These are phyloP conservation scores for Kokia cookei DNA, from an alignment of 441 rosid species.

Conservation along the genomic window DNA sequence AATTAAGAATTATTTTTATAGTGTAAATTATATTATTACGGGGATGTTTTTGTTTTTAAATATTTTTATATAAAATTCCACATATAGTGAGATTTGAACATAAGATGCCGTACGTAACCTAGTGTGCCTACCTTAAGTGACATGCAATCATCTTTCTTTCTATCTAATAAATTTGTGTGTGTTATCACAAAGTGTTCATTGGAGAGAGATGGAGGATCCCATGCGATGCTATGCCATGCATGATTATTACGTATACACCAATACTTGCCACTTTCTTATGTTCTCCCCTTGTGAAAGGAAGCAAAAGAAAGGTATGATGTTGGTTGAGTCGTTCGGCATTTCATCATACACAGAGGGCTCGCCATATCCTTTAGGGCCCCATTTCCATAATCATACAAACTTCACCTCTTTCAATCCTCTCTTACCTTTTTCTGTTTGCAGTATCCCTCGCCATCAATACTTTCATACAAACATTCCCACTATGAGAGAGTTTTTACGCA, in stretches of 20 bases:
- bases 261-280: conserved; percentile 19
- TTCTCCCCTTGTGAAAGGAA: not conserved
- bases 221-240: conserved; percentile 31
- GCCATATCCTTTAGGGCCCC: conserved; percentile 6
- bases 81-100: too few species aligned
- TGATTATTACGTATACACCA: conserved; percentile 48
- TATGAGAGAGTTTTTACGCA: not conserved
- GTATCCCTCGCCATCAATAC: not conserved
- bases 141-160: too few species aligned
- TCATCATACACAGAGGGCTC: not conserved
- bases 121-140: too few species aligned
- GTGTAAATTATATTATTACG: too few species aligned
- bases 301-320: not conserved
- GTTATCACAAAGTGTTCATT: not conserved
- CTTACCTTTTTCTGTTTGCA: not conserved
- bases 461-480: not conserved
- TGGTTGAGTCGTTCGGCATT: not conserved
- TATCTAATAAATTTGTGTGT: too few species aligned
- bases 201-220: conserved; percentile 2
- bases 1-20: too few species aligned
- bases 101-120: too few species aligned
- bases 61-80: too few species aligned
- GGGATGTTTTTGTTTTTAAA: too few species aligned
- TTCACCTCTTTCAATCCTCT: not conserved
- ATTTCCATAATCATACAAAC: not conserved